Base-by-base conservation (phyloP, 768 basidiomycete species). In the Hirschioporus abietinus region DNA sequence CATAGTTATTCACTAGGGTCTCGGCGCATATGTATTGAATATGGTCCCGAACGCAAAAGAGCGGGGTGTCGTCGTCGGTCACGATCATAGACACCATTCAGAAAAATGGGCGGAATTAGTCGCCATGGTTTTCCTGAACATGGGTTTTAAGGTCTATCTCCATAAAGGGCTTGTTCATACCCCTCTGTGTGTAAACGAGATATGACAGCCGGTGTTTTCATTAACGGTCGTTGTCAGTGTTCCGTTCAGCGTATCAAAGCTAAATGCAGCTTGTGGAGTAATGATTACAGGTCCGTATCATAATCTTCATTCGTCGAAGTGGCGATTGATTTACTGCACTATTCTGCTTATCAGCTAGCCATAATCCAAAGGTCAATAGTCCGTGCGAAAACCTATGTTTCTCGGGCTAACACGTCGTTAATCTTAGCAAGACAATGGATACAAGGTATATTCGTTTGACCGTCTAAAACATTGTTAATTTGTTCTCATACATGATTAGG, bases 1-100 rank as follows among this genome's bases (percentile, higher is more conserved):
- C 63, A 63, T 15, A 68, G 25, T 23, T 59, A 64, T 34, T 64
- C 58, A 2, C 35, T 72, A 93, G 91, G 93, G 93, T 27, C 82
- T 95, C 7, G 89, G 88, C 65, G 85, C 86, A 64, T 94, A 95
- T 74, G 83, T 90, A 30, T 71, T 85, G 34, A 72, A 80, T 65
- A 80, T 83, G 60, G 82, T 92, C 4, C 58, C 77, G 7, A 68
- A 84, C 61, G 90, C 91, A 36, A 72, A 76, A 63, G 70, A 74
- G 9, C 84, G 86, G 27, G 94, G 94, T 0, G 78, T 94, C 58
- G 92, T 95, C 52, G 83, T 96, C 61, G 94, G 93, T 12, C 86
- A 95, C 74, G 94, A 96, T 72, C 94, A 96, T 75, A 83, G 94
- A 60, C 78, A 93, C 73, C 85, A 95, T 74, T 93, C 91, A 4